These are phyloP conservation scores for Apodospora peruviana DNA, from an alignment of 495 filamentous ascomycete species.

Conservation along the genomic window DNA sequence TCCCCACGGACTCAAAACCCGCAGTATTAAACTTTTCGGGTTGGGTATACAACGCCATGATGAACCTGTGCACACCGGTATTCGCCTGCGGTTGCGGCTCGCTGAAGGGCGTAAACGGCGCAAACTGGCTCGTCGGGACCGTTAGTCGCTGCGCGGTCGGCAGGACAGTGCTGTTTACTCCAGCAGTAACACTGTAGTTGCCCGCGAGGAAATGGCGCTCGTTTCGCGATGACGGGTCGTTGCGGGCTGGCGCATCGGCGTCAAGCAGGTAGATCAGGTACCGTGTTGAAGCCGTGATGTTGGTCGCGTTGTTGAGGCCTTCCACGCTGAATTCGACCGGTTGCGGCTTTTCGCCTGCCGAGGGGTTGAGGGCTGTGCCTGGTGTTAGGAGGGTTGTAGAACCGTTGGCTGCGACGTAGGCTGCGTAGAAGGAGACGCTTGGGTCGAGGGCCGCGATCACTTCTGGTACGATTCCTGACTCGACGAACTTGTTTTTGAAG, in stretches of 20 bases:
- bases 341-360: conserved; percentile 8
- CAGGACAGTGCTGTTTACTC: conserved; percentile 12
- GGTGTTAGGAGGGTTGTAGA: conserved; percentile 15
- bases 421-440: conserved; percentile 20
- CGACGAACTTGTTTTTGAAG: conserved; percentile 19
- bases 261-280: conserved; percentile 23
- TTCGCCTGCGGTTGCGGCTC: conserved; percentile 10
- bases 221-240: conserved; percentile 16
- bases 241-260: conserved; percentile 18
- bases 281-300: conserved; percentile 12
- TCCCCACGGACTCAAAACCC: conserved; percentile 17
- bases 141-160: conserved; percentile 17
- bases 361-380: conserved; percentile 10
- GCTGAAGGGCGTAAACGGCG: conserved; percentile 19
- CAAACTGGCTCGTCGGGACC: conserved; percentile 3
- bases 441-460: conserved; percentile 22
- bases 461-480: conserved; percentile 22
- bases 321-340: conserved; percentile 23
- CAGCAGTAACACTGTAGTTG: conserved; percentile 16
- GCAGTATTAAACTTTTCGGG: conserved; percentile 13
- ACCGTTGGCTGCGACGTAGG: conserved; percentile 13
- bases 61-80: conserved; percentile 20
- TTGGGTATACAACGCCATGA: conserved; percentile 22
- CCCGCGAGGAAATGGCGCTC: conserved; percentile 21
- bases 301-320: conserved; percentile 20